Conservation (phyloP, 2,329 filamentous ascomycete species). For the Furcasterigmium sp. region DNA sequence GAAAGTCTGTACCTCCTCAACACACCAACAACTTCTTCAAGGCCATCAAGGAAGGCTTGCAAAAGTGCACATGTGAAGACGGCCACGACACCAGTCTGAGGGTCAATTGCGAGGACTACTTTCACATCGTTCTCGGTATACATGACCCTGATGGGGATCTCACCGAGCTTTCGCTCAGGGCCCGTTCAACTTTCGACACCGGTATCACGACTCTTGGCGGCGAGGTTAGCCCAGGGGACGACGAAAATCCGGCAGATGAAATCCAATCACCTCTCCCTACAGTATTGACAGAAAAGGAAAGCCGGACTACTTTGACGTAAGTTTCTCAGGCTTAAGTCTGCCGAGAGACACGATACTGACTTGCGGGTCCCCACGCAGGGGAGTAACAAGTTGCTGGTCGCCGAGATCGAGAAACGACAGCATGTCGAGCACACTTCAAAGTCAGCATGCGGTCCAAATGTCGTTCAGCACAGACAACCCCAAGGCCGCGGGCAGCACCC, state of each 20-base stretch:
- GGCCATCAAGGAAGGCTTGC: neutral
- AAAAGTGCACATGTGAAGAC: neutral
- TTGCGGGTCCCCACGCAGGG: no score
- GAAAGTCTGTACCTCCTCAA: neutral
- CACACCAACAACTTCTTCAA: slow-evolving; percentile 2
- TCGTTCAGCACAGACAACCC: neutral
- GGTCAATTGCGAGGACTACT: slow-evolving; percentile 1
- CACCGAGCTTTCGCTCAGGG: neutral
- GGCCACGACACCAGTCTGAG: slow-evolving; percentile 2
- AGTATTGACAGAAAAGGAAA: neutral
- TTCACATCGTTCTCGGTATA: slow-evolving; percentile 1
- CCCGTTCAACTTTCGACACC: neutral
- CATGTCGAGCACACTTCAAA: neutral
- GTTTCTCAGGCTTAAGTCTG: neutral
- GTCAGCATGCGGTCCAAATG: neutral
- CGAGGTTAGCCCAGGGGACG: neutral
- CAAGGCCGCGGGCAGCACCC: neutral
- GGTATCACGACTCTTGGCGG: neutral
- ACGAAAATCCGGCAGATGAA: neutral
- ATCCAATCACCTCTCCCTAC: neutral
- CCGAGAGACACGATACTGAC: no score
- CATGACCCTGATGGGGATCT: neutral
- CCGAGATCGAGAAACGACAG: neutral
- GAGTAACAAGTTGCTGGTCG: neutral
- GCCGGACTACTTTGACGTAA: no score